Conservation (phyloP, 2,329 filamentous ascomycete genomes). For the Emergomyces pasteurianus region DNA sequence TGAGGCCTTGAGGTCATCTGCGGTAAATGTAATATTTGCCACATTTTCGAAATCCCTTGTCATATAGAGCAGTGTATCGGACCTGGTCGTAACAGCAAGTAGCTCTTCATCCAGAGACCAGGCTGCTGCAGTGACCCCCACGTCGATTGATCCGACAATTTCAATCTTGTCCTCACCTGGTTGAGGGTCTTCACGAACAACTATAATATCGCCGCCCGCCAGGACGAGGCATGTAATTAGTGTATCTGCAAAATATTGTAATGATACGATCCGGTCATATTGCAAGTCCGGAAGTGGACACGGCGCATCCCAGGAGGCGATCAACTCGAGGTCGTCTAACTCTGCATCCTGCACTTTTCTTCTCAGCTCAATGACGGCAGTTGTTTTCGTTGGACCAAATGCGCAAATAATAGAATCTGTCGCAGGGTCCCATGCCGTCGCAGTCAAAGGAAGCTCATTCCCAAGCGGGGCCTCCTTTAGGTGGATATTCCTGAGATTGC, state of each 20-base stretch:
- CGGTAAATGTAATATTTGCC: constrained; percentile 57
- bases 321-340: constrained; percentile 34
- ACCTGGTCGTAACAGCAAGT: constrained; percentile 68
- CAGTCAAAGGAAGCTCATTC: constrained; percentile 51
- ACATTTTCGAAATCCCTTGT: constrained; percentile 80
- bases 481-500: constrained; percentile 71
- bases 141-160: constrained; percentile 88
- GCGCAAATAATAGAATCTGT: constrained; percentile 69
- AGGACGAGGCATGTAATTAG: constrained; percentile 69
- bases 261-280: constrained; percentile 61
- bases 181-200: constrained; percentile 61
- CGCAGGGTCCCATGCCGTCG: constrained; percentile 74
- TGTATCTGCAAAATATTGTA: constrained; percentile 79
- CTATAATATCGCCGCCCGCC: constrained; percentile 79
- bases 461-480: constrained; percentile 51
- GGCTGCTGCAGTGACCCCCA: constrained; percentile 73
- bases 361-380: constrained; percentile 61
- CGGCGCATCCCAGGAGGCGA: constrained; percentile 83
- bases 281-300: constrained; percentile 64
- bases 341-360: constrained; percentile 30
- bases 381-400: constrained; percentile 63
- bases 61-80: constrained; percentile 78
- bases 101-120: constrained; percentile 97
- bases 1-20: constrained; percentile 71
- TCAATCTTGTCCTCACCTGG: constrained; percentile 70